Evolutionary conservation across 371 early-diverging fungal species (phyloP).

Genomic region (Saksenaea vasiformis): DNA sequence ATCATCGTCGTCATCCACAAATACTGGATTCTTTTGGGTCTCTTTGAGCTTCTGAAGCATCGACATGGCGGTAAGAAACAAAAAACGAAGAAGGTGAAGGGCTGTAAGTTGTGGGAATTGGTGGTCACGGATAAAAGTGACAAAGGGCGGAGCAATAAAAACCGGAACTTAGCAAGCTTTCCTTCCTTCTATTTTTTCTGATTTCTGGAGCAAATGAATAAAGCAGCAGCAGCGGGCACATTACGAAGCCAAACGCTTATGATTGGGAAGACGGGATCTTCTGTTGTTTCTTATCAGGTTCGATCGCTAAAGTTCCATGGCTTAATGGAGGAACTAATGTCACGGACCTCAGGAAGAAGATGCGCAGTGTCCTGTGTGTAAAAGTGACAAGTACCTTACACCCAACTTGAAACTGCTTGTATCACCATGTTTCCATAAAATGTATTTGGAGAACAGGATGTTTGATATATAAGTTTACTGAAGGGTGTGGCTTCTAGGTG

Average conservation of each 20-base stretch:
- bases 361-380: slow-evolving; percentile 95
- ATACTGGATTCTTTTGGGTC: slow-evolving; percentile 40
- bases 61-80: slow-evolving; percentile 24
- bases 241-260: slow-evolving; percentile 38
- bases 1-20: slow-evolving; percentile 52
- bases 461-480: too few relatives aligned
- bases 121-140: neutral
- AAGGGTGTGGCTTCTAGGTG: slow-evolving; percentile 62
- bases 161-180: too few relatives aligned
- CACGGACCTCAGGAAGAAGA: slow-evolving; percentile 55
- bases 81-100: neutral
- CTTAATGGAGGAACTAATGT: neutral
- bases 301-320: neutral
- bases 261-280: slow-evolving; percentile 46
- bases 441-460: slow-evolving; percentile 68
- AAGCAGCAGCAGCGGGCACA: slow-evolving; percentile 15
- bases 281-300: slow-evolving; percentile 51
- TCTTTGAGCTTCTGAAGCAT: slow-evolving; percentile 50
- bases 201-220: slow-evolving; percentile 8
- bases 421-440: slow-evolving; percentile 97
- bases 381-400: slow-evolving; percentile 92
- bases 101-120: too few relatives aligned
- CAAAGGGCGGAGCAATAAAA: neutral
- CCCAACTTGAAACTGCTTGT: slow-evolving; percentile 92
- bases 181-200: neutral